phyloP scores from a whole-genome alignment of 768 basidiomycete genomes.

The Termitomyces sp. region DNA sequence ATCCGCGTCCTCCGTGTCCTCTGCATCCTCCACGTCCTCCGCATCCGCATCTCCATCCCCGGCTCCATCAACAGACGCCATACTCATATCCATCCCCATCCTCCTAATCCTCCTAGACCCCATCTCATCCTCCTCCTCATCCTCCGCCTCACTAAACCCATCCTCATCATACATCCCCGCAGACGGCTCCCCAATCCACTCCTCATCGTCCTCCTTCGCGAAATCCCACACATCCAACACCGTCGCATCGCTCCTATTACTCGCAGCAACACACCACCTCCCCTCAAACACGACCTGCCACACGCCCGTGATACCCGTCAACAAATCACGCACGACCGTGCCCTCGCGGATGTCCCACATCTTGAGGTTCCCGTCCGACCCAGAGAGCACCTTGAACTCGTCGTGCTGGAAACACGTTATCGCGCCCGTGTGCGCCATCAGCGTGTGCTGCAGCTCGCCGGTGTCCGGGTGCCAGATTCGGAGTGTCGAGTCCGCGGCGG shows the following conservation, averaged over 20 bases:
- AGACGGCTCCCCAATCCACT: conserved; percentile 79
- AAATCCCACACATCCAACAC: conserved; percentile 92
- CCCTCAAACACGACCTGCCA: conserved; percentile 99
- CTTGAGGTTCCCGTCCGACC: conserved; percentile 94
- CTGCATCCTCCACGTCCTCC: conserved; percentile 47
- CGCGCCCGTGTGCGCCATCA: conserved; percentile 93
- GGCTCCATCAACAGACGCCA: conserved; percentile 17
- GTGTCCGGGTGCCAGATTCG: conserved; percentile 92
- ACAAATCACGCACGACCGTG: conserved; percentile 78
- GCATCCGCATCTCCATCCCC: conserved; percentile 23
- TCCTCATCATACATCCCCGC: conserved; percentile 75
- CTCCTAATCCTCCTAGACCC: conserved; percentile 22
- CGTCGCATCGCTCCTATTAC: conserved; percentile 74
- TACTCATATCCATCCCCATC: conserved; percentile 13
- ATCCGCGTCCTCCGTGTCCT: conserved; percentile 59
- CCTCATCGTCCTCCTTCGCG: conserved; percentile 71
- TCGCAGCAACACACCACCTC: conserved; percentile 92
- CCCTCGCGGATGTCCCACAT: conserved; percentile 97
- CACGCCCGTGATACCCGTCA: conserved; percentile 90
- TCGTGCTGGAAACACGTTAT: conserved; percentile 99
- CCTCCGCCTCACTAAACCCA: conserved; percentile 54
- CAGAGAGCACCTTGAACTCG: conserved; percentile 94
- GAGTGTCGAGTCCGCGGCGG: conserved; percentile 93
- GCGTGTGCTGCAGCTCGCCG: conserved; percentile 75
- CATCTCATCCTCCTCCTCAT: conserved; percentile 40